Base-by-base conservation (phyloP, 345 rosid species). In the Populus alba region DNA sequence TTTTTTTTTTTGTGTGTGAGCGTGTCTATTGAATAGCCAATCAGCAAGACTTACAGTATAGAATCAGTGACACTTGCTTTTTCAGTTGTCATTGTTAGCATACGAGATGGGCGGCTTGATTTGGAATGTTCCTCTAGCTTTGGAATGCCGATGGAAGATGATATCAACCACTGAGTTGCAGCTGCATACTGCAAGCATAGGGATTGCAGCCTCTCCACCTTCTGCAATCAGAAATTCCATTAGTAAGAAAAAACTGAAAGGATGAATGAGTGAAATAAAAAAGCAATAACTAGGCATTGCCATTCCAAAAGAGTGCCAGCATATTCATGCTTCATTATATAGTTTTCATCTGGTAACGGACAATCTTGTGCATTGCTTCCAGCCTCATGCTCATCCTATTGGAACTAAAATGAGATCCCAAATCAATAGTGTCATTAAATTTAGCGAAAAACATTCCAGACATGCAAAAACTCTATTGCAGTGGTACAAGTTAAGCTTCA, bases 151-250 rank as follows among this genome's bases (percentile, higher is more conserved):
- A 91, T 51, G 23, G 97, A 92, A 22, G 97, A 92, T 68, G 99
- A 88, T 90, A 96, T 89, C 82, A 96, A 80, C 98, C 99, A 94
- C 78, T 92, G 98, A 66, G 97, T 90, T 37, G 99, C 99, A 29
- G 95, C 93, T 7, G 97, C 97, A 76, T 92, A 96, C 77, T 92
- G 98, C 75, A 92, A 83, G 82, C 98, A 96, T 81, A 94, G 72
- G 7, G 91, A 88, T 86, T 92, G 92, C 84, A 96, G 77, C 91
- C 80, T 96, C 87, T 90, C 98, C 88, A 94, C 92, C 85, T 92
- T 94, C 99, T 96, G 92, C 86, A 87, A 61, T 38, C 68, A n/a
- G n/a, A 67, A 63, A 75, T 76, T 22, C 16, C 16, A 39, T 35
- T 51, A 29, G 17, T 41, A 68, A 77, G 73, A 74, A 78, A 45